Percentiles rank a stretch among this genome's conserved stretches.
These are phyloP conservation scores for Globisporangium nagaii DNA, from an alignment of 352 stramenopile genomes.

Conservation along the genomic window DNA sequence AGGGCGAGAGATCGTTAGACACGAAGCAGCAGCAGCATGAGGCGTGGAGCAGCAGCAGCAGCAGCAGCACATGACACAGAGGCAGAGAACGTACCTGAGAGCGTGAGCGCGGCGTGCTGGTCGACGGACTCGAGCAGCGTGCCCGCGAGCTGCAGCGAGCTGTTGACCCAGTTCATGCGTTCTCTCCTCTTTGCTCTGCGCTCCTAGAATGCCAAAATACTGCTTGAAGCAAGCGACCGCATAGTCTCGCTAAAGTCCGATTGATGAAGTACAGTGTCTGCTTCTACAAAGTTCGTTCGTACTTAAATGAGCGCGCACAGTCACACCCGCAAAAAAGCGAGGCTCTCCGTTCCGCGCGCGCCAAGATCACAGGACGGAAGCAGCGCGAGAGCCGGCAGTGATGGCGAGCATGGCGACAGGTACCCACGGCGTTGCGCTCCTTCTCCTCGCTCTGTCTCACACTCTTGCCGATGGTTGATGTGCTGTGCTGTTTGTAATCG, in stretches of 20 bases:
- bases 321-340: too few species aligned
- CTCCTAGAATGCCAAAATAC: neutral
- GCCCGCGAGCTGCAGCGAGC: constrained; percentile 71
- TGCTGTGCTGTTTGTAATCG: too few species aligned
- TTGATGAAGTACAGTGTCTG: neutral
- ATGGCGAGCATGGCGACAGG: constrained; percentile 1
- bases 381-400: neutral
- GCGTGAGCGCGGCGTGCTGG: constrained; percentile 74
- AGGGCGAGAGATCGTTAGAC: neutral
- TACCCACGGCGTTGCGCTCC: neutral
- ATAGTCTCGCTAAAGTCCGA: neutral
- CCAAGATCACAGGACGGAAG: constrained; percentile 1
- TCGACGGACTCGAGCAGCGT: constrained; percentile 83
- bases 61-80: neutral
- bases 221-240: neutral
- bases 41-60: too few species aligned
- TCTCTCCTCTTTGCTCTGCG: neutral
- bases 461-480: too few species aligned
- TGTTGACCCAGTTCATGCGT: constrained; percentile 82
- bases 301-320: too few species aligned
- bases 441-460: neutral
- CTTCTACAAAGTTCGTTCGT: neutral
- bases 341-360: constrained; percentile 1
- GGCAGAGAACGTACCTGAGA: constrained; percentile 25
- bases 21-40: too few species aligned